Evolutionary conservation across 2,329 filamentous ascomycete species (phyloP).

Genomic region (Trichoderma breve): DNA sequence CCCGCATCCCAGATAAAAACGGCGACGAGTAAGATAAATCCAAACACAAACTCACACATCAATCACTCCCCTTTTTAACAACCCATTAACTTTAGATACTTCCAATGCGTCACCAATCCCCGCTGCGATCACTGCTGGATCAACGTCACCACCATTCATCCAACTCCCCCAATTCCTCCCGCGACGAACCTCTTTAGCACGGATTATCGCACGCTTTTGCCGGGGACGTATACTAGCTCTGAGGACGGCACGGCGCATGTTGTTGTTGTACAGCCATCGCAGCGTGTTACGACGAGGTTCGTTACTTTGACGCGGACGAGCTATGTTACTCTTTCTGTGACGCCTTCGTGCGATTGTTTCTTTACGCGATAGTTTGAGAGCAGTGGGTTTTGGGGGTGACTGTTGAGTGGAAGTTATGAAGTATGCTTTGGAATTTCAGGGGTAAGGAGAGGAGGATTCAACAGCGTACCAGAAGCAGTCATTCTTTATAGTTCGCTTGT

Average conservation of each 20-base stretch:
- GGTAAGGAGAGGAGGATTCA: background rate
- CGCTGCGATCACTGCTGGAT: slow-evolving; percentile 29
- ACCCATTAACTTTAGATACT: slow-evolving; percentile 23
- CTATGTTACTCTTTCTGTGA: background rate
- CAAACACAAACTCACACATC: background rate
- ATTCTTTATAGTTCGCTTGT: background rate
- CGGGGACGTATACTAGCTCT: slow-evolving; percentile 5
- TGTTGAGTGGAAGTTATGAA: background rate
- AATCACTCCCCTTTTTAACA: background rate
- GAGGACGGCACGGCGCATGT: slow-evolving; percentile 1
- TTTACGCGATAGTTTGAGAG: background rate
- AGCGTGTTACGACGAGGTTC: background rate
- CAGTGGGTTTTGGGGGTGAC: background rate
- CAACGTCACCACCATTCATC: slow-evolving; percentile 13
- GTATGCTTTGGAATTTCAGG: background rate
- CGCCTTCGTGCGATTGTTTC: background rate
- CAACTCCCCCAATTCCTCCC: slow-evolving; percentile 1
- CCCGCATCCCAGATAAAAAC: slow-evolving; percentile 25
- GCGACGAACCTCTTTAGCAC: slow-evolving; percentile 3
- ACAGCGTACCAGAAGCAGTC: background rate
- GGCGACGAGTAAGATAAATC: slow-evolving; percentile 23
- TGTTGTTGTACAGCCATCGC: background rate
- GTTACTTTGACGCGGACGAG: background rate
- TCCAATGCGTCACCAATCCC: slow-evolving; percentile 31
- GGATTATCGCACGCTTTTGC: background rate